Conservation (phyloP, 169 alveolate genomes). For the Cryptosporidium viatorum region DNA sequence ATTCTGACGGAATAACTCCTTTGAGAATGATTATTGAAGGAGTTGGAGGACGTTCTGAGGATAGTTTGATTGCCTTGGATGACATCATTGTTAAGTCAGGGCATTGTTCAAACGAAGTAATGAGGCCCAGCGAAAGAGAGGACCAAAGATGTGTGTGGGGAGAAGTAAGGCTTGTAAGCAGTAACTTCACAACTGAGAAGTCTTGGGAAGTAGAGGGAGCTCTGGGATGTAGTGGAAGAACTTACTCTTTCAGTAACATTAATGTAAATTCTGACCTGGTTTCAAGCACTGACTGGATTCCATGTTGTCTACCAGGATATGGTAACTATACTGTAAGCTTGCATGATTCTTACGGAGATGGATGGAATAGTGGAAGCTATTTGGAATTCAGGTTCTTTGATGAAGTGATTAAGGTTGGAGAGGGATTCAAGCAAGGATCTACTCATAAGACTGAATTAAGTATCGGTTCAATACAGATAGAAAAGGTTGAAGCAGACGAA, state of each 20-base stretch:
- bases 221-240: conserved; percentile 80
- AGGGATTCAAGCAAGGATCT: conserved; percentile 74
- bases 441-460: conserved; percentile 50
- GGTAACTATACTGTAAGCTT: conserved; percentile 80
- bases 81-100: conserved; percentile 77
- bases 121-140: conserved; percentile 55
- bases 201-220: conserved; percentile 83
- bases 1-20: conserved; percentile 77
- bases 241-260: conserved; percentile 76
- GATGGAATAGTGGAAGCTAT: conserved; percentile 78
- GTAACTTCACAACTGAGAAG: conserved; percentile 78
- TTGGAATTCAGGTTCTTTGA: conserved; percentile 81
- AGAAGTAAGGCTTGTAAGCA: conserved; percentile 80
- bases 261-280: conserved; percentile 25
- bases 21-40: conserved; percentile 78
- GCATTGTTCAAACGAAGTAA: conserved; percentile 71
- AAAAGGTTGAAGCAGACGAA: conserved; percentile 68
- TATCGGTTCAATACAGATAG: conserved; percentile 72
- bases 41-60: conserved; percentile 80
- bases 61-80: conserved; percentile 80
- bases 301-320: conserved; percentile 81
- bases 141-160: conserved; percentile 79
- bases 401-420: conserved; percentile 75
- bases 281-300: conserved; percentile 78
- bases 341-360: conserved; percentile 80